Percentiles rank a stretch among this genome's conserved stretches.
These are phyloP conservation scores for Pelagophyceae sp. DNA, from an alignment of 352 stramenopile genomes.

Conservation along the genomic window DNA sequence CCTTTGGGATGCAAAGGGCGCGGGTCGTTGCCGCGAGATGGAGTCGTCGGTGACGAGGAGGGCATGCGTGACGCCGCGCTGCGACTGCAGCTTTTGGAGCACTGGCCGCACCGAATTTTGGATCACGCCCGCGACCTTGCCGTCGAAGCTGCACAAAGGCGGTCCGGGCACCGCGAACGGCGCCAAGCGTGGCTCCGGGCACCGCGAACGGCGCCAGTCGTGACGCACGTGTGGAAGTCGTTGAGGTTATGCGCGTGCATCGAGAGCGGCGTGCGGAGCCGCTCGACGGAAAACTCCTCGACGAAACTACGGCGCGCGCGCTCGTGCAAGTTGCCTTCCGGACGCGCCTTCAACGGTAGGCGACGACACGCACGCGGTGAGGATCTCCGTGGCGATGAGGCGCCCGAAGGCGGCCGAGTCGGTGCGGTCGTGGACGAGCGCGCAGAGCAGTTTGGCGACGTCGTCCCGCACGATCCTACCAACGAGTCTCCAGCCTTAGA, in stretches of 20 bases:
- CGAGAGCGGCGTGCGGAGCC: not conserved
- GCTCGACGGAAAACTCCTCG: slow-evolving; percentile 1
- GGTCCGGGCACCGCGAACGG: too few relatives aligned
- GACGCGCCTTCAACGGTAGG: too few relatives aligned
- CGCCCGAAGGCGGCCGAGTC: slow-evolving; percentile 3
- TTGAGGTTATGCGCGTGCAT: not conserved
- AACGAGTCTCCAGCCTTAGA: too few relatives aligned
- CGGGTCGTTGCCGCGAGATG: too few relatives aligned
- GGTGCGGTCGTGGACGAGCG: slow-evolving; percentile 9
- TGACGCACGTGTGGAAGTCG: not conserved
- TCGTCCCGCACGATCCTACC: slow-evolving; percentile 6
- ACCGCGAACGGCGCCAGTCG: too few relatives aligned
- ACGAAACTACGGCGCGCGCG: too few relatives aligned
- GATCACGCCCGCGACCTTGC: not conserved
- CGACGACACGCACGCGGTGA: too few relatives aligned
- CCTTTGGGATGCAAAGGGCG: too few relatives aligned
- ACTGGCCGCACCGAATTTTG: slow-evolving; percentile 6
- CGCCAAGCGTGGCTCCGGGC: too few relatives aligned
- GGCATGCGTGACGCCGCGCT: not conserved
- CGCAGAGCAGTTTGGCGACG: not conserved
- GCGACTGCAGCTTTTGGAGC: not conserved
- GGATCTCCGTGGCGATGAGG: slow-evolving; percentile 11
- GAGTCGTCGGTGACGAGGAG: not conserved
- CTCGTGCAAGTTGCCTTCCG: too few relatives aligned
- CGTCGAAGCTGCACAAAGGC: too few relatives aligned